Conservation (phyloP, 1,139 yeast species). For the Pichiaceae sp. region DNA sequence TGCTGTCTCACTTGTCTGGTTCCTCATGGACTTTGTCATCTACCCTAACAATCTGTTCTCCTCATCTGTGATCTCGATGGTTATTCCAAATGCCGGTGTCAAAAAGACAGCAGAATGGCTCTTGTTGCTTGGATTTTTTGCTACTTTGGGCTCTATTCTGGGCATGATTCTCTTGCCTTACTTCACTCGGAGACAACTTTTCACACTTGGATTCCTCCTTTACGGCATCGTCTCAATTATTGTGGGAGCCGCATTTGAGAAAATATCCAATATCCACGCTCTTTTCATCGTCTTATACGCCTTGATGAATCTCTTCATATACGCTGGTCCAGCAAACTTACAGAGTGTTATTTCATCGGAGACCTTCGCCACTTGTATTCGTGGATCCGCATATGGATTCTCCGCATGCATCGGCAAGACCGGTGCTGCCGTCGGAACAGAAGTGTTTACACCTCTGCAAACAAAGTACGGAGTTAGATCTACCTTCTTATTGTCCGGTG, state of each 20-base stretch:
- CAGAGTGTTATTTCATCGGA: slow-evolving; percentile 19
- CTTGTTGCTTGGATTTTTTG: slow-evolving; percentile 34
- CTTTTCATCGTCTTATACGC: slow-evolving; percentile 41
- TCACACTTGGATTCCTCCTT: slow-evolving; percentile 37
- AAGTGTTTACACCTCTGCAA: slow-evolving; percentile 36
- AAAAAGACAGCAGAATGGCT: slow-evolving; percentile 40
- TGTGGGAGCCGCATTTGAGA: slow-evolving; percentile 38
- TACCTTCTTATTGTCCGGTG: slow-evolving; percentile 43
- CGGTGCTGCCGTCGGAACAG: slow-evolving; percentile 47
- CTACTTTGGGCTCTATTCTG: slow-evolving; percentile 39
- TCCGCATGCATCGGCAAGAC: slow-evolving; percentile 48
- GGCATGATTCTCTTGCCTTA: slow-evolving; percentile 35
- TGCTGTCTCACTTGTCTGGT: slow-evolving; percentile 42
- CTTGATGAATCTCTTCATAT: slow-evolving; percentile 31
- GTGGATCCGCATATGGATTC: slow-evolving; percentile 31
- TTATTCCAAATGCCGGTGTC: slow-evolving; percentile 25
- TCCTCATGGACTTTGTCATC: slow-evolving; percentile 43
- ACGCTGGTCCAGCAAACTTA: slow-evolving; percentile 20
- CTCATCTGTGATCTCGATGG: slow-evolving; percentile 32
- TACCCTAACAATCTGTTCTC: slow-evolving; percentile 46
- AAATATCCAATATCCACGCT: slow-evolving; percentile 32
- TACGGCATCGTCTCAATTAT: slow-evolving; percentile 41
- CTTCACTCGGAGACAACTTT: slow-evolving; percentile 38
- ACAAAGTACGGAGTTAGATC: slow-evolving; percentile 30
- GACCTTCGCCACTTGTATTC: slow-evolving; percentile 17